Conservation (phyloP, 2,329 filamentous ascomycete genomes). For the Aureobasidium pullulans region DNA sequence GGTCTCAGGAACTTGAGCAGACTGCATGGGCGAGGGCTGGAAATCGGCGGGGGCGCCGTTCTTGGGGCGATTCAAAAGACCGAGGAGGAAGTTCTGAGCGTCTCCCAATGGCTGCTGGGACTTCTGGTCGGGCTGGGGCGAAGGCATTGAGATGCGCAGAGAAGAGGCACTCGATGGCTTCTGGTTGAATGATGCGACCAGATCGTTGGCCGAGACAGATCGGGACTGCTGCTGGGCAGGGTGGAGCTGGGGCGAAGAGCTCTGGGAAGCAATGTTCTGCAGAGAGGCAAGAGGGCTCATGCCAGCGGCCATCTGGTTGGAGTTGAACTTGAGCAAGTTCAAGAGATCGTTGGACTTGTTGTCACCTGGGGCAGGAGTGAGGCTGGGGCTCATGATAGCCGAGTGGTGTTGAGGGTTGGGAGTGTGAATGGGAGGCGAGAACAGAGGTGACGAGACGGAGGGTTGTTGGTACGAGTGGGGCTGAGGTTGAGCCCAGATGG, state of each 20-base stretch:
- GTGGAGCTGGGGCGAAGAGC: neutral
- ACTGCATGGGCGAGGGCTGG: slow-evolving; percentile 18
- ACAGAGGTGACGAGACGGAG: slow-evolving; percentile 51
- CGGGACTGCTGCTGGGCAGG: slow-evolving; percentile 3
- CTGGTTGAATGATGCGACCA: slow-evolving; percentile 49
- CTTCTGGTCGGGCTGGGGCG: slow-evolving; percentile 8
- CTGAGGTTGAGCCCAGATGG: slow-evolving; percentile 20
- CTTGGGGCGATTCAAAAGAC: slow-evolving; percentile 72
- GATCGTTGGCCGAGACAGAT: slow-evolving; percentile 48
- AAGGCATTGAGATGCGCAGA: slow-evolving; percentile 24
- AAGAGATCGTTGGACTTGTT: slow-evolving; percentile 43
- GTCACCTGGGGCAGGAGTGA: slow-evolving; percentile 14
- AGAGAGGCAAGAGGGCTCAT: slow-evolving; percentile 31
- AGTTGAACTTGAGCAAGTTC: slow-evolving; percentile 58
- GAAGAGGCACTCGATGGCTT: slow-evolving; percentile 27
- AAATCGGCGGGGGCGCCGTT: slow-evolving; percentile 22
- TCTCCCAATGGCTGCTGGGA: slow-evolving; percentile 42
- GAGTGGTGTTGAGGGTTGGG: slow-evolving; percentile 51
- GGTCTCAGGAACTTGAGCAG: slow-evolving; percentile 34
- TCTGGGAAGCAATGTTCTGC: slow-evolving; percentile 23
- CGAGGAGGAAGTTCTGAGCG: slow-evolving; percentile 78
- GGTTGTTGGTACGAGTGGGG: slow-evolving; percentile 45
- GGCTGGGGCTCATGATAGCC: slow-evolving; percentile 49
- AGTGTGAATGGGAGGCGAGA: slow-evolving; percentile 47
- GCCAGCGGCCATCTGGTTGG: slow-evolving; percentile 30